A percentile compares a stretch with the other conserved stretches of the same genome.
Conservation (phyloP, 129 eudicot genomes). For the Pseudognaphalium luteoalbum region DNA sequence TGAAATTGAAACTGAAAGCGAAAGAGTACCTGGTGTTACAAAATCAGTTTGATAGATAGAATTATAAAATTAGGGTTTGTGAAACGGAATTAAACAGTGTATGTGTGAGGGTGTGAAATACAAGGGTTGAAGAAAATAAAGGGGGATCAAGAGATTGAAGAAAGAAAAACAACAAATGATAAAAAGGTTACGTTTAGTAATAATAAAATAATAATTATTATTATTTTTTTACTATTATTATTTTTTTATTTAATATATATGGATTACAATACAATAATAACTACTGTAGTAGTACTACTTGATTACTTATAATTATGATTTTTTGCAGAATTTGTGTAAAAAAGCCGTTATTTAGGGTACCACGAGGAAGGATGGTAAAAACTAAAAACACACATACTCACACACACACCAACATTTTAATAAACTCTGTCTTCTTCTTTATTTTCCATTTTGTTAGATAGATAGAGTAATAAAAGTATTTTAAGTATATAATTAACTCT, state of each 20-base stretch:
- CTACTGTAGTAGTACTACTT: too few relatives aligned
- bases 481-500: too few relatives aligned
- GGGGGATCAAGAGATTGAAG: slow-evolving; percentile 34
- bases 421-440: not conserved
- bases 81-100: slow-evolving; percentile 14
- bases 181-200: not conserved
- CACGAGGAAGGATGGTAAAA: slow-evolving; percentile 8
- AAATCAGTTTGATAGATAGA: not conserved
- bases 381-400: not conserved
- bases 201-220: too few relatives aligned
- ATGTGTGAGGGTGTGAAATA: slow-evolving; percentile 26
- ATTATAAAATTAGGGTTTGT: slow-evolving; percentile 28
- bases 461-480: too few relatives aligned
- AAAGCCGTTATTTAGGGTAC: slow-evolving; percentile 29
- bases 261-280: too few relatives aligned
- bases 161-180: slow-evolving; percentile 31
- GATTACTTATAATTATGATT: not conserved
- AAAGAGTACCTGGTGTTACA: slow-evolving; percentile 24
- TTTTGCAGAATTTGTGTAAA: slow-evolving; percentile 16
- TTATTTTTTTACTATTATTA: too few relatives aligned
- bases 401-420: not conserved
- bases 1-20: slow-evolving; percentile 16
- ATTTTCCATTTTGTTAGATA: too few relatives aligned
- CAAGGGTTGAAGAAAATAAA: not conserved
- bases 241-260: too few relatives aligned